Percentiles rank a stretch among this genome's conserved stretches.
These are phyloP conservation scores for Claviceps humidiphila DNA, from an alignment of 2,329 filamentous ascomycete species.

Conservation along the genomic window DNA sequence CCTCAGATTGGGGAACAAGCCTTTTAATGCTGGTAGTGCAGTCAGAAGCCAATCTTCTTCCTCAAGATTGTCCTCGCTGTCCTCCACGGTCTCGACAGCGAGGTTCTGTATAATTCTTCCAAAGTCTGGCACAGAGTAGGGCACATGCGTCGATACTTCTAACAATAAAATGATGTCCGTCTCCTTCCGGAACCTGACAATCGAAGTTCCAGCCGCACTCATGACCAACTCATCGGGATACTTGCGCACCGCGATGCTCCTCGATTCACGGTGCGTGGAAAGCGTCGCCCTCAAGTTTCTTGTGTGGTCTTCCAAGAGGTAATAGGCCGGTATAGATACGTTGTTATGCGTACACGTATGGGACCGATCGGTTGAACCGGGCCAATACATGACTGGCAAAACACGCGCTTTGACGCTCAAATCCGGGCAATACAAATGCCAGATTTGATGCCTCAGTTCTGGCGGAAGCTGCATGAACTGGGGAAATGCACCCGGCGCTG, in stretches of 20 bases:
- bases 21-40: not conserved
- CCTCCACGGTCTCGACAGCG: constrained; percentile 10
- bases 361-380: not conserved
- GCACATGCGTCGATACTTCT: not conserved
- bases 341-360: not conserved
- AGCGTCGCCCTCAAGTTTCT: constrained; percentile 16
- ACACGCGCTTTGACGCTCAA: constrained; percentile 12
- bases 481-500: constrained; percentile 9
- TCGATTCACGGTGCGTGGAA: constrained; percentile 22
- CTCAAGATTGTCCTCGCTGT: not conserved
- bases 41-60: not conserved
- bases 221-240: constrained; percentile 22
- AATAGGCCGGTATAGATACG: constrained; percentile 10
- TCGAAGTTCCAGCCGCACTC: constrained; percentile 11
- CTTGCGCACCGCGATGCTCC: constrained; percentile 16
- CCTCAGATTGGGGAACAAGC: constrained; percentile 13
- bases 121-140: constrained; percentile 14
- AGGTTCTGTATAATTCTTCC: constrained; percentile 17
- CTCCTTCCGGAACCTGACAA: constrained; percentile 17
- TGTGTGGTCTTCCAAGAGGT: constrained; percentile 16
- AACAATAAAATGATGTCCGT: constrained; percentile 19
- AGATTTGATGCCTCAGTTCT: constrained; percentile 21
- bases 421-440: constrained; percentile 21
- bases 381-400: constrained; percentile 6
- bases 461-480: constrained; percentile 16